Conservation (phyloP, 1,139 yeast species). For the Candida glucosophila region DNA sequence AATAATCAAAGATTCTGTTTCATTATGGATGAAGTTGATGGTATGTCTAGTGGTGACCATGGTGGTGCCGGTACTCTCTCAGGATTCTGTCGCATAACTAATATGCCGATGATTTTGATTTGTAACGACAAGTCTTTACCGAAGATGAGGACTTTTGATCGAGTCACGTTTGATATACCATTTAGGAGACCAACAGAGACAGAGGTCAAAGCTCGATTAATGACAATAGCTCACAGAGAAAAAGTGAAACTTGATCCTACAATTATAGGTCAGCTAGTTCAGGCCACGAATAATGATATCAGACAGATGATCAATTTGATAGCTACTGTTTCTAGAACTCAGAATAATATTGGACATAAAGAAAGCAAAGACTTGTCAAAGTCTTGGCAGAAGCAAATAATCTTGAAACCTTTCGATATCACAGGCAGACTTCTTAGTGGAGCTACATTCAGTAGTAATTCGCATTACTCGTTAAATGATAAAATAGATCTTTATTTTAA, state of each 20-base stretch:
- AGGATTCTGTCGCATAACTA: constrained; percentile 73
- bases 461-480: constrained; percentile 58
- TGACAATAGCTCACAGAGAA: constrained; percentile 88
- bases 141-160: constrained; percentile 93
- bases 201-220: constrained; percentile 72
- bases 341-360: constrained; percentile 49
- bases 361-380: constrained; percentile 44
- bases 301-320: constrained; percentile 88
- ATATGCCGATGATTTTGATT: constrained; percentile 83
- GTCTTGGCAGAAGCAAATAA: constrained; percentile 82
- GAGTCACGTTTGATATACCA: constrained; percentile 71
- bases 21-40: constrained; percentile 98
- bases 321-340: constrained; percentile 74
- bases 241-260: constrained; percentile 71
- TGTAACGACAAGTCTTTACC: constrained; percentile 91
- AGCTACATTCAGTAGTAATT: constrained; percentile 46
- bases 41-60: constrained; percentile 98
- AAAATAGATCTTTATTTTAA: constrained; percentile 86
- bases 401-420: constrained; percentile 91
- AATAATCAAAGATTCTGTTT: constrained; percentile 56
- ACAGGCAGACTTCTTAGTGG: constrained; percentile 63
- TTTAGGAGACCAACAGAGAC: constrained; percentile 84
- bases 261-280: constrained; percentile 76
- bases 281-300: constrained; percentile 82
- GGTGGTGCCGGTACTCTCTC: constrained; percentile 98